Evolutionary conservation across 495 filamentous ascomycete species (phyloP).

Genomic region (Penicillium turbatum): DNA sequence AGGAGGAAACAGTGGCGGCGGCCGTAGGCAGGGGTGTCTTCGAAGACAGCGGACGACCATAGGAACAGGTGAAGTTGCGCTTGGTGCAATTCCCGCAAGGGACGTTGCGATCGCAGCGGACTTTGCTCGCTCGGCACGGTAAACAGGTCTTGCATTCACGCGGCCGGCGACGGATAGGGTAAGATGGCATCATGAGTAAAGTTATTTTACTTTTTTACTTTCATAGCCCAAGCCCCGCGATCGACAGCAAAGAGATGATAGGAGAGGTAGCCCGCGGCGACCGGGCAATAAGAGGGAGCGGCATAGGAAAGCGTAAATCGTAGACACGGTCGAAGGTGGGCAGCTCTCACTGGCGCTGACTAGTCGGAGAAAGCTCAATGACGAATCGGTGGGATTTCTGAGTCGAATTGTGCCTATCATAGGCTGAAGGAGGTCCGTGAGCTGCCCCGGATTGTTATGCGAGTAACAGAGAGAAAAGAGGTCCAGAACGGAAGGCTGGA

Average conservation of each 20-base stretch:
- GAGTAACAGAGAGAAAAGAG: not conserved
- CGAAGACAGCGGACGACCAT: conserved; percentile 56
- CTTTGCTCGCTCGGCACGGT: conserved; percentile 47
- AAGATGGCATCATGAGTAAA: conserved; percentile 29
- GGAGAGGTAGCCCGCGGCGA: conserved; percentile 17
- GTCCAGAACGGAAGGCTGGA: not conserved
- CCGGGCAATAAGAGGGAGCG: conserved; percentile 14
- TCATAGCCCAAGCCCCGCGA: conserved; percentile 14
- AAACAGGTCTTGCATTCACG: conserved; percentile 49
- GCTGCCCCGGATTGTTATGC: conserved; percentile 6
- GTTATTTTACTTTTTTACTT: conserved; percentile 7
- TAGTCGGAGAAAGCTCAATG: not conserved
- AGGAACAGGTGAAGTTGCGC: conserved; percentile 64
- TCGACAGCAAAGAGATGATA: conserved; percentile 5
- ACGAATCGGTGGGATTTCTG: conserved; percentile 1
- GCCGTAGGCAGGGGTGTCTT: conserved; percentile 14
- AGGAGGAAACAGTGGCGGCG: conserved; percentile 14
- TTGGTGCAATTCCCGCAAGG: conserved; percentile 73
- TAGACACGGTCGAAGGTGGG: conserved; percentile 3
- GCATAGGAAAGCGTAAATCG: conserved; percentile 16
- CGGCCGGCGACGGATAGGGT: conserved; percentile 44
- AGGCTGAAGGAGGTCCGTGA: conserved; percentile 4
- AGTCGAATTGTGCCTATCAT: conserved; percentile 3
- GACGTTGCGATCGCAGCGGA: conserved; percentile 68
- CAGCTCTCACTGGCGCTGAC: conserved; percentile 6